phyloP scores from a whole-genome alignment of 148 eudicot genomes.

The Selenicereus undatus region DNA sequence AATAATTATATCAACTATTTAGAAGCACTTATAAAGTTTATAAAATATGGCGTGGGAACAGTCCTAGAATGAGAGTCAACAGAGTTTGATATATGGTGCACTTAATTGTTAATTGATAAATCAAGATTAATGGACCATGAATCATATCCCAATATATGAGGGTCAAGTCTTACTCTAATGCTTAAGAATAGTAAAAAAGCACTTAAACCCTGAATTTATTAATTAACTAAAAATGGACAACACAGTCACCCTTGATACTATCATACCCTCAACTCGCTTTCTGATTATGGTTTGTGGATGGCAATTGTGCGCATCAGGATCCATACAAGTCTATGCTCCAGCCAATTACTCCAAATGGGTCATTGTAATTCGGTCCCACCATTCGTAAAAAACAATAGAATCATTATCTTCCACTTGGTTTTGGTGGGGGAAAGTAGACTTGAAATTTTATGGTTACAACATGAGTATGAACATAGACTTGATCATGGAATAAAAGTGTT shows the following conservation, averaged over 20 bases:
- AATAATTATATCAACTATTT: neutral
- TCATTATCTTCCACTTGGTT: neutral
- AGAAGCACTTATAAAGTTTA: too few species aligned
- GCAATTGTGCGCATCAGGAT: conserved; percentile 14
- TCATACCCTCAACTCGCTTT: neutral
- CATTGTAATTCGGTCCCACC: conserved; percentile 20
- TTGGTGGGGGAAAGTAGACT: neutral
- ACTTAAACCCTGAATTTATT: neutral
- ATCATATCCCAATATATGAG: conserved; percentile 9
- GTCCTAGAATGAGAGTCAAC: neutral
- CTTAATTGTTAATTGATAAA: neutral
- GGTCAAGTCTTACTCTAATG: neutral
- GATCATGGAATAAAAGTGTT: neutral
- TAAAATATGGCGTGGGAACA: too few species aligned
- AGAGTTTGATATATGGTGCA: neutral
- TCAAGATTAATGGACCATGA: neutral
- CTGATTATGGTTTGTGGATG: conserved; percentile 15
- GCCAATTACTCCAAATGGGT: conserved; percentile 17
- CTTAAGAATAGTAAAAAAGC: neutral
- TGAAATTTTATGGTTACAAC: neutral
- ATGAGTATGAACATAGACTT: conserved; percentile 18
- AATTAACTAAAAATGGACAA: neutral
- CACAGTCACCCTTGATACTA: neutral
- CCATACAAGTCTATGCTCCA: neutral
- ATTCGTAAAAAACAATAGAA: neutral